These are phyloP conservation scores for Aureobasidium leucospermi DNA, from an alignment of 2,329 filamentous ascomycete species.

Conservation along the genomic window DNA sequence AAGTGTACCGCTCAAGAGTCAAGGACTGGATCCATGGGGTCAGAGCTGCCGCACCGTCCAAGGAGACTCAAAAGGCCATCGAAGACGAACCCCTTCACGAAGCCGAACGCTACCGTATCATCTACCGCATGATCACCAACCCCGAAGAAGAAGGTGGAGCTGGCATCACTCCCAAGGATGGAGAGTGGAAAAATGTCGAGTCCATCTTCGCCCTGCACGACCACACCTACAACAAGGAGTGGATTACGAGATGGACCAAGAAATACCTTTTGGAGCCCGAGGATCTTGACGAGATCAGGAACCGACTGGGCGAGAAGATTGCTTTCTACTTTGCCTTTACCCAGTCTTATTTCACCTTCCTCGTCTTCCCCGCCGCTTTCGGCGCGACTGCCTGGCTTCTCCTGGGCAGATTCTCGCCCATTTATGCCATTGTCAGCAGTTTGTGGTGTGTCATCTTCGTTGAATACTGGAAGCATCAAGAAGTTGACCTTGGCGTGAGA, in stretches of 20 bases:
- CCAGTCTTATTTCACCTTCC: conserved; percentile 80
- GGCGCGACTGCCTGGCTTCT: conserved; percentile 72
- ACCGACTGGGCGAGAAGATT: conserved; percentile 53
- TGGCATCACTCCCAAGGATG: conserved; percentile 44
- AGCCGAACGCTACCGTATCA: conserved; percentile 78
- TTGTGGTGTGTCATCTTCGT: conserved; percentile 88
- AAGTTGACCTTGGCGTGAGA: conserved; percentile 74
- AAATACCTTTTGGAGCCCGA: conserved; percentile 40
- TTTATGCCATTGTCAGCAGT: conserved; percentile 70
- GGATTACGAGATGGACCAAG: conserved; percentile 46
- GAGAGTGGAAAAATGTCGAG: conserved; percentile 44
- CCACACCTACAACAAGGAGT: conserved; percentile 45
- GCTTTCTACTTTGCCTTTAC: conserved; percentile 95
- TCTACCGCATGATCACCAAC: conserved; percentile 66
- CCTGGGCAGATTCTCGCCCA: conserved; percentile 74
- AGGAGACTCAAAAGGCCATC: conserved; percentile 62
- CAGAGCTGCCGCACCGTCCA: conserved; percentile 66
- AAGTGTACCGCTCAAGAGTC: conserved; percentile 79
- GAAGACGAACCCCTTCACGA: conserved; percentile 72
- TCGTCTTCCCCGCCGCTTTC: conserved; percentile 72
- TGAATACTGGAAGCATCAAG: conserved; percentile 94
- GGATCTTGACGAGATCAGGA: conserved; percentile 44
- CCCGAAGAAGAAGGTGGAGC: conserved; percentile 41
- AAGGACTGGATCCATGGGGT: conserved; percentile 93
- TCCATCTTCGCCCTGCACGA: conserved; percentile 44